phyloP scores from a whole-genome alignment of 805 yeast genomes.

The Myxozyma monticola region DNA sequence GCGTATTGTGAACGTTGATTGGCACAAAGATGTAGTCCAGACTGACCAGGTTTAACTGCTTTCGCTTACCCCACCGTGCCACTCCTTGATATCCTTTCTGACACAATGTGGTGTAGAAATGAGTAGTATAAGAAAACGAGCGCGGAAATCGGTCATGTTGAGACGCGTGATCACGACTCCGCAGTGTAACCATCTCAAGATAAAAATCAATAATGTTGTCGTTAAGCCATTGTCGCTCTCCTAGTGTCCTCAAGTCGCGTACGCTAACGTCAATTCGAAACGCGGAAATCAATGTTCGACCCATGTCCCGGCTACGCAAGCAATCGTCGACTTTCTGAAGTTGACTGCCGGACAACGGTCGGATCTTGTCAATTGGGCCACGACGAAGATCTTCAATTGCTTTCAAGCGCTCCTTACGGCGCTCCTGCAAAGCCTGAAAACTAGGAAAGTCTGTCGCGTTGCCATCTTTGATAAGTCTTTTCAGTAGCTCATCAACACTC shows the following conservation, averaged over 20 bases:
- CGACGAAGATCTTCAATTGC: slow-evolving; percentile 22
- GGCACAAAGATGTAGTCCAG: slow-evolving; percentile 76
- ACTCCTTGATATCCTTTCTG: slow-evolving; percentile 77
- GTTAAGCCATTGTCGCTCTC: slow-evolving; percentile 79
- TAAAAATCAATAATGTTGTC: slow-evolving; percentile 88
- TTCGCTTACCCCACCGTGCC: slow-evolving; percentile 77
- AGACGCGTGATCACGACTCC: slow-evolving; percentile 42
- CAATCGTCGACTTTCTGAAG: slow-evolving; percentile 39
- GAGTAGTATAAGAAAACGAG: slow-evolving; percentile 79
- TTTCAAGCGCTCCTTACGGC: slow-evolving; percentile 26
- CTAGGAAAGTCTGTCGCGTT: slow-evolving; percentile 31
- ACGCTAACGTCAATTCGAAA: slow-evolving; percentile 58
- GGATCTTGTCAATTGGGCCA: slow-evolving; percentile 34
- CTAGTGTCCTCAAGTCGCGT: slow-evolving; percentile 69
- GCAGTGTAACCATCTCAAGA: slow-evolving; percentile 53
- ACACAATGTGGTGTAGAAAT: slow-evolving; percentile 74
- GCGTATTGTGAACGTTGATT: slow-evolving; percentile 76
- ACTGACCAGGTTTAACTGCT: slow-evolving; percentile 62
- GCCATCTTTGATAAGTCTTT: slow-evolving; percentile 23
- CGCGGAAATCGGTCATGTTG: slow-evolving; percentile 37
- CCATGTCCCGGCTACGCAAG: slow-evolving; percentile 38
- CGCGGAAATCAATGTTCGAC: slow-evolving; percentile 34
- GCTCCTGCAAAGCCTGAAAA: slow-evolving; percentile 28
- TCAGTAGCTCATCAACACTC: slow-evolving; percentile 26
- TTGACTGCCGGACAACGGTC: slow-evolving; percentile 40